Base-by-base conservation (phyloP, 169 alveolate species). In the Pseudocohnilembus persalinus region DNA sequence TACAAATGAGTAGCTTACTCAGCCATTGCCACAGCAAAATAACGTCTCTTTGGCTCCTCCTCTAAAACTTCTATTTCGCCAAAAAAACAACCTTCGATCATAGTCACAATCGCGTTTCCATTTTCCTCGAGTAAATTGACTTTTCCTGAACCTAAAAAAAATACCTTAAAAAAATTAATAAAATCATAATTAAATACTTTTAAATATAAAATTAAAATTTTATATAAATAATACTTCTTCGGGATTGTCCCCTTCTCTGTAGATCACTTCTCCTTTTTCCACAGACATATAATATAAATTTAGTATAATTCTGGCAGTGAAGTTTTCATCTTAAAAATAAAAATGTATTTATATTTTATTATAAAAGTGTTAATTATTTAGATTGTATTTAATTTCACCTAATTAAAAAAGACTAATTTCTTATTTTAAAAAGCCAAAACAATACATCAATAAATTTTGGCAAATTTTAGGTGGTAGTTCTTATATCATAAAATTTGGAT, bases 391-490 rank as follows among this genome's bases (percentile, higher is more conserved):
- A n/a, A n/a, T n/a, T n/a, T n/a, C n/a, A n/a, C n/a, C 94, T 88
- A 89, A 89, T 63, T 88, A 73, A 68, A 94, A 89, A 65, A 94
- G 90, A 20, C 83, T 78, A 24, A 94, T 87, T 63, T 83, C 81
- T 26, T 85, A 87, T 11, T 91, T 88, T 27, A 88, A 65, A 16
- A 89, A 92, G 68, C 84, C 89, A 77, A 92, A 93, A 74, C 92
- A 85, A 68, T 87, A 81, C 82, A 85, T 63, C 16, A 92, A 79
- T 29, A 94, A 87, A 81, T 94, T 94, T 33, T 79, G 76, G n/a
- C 94, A 81, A 26, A 94, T 32, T 30, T 89, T 73, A 24, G 90
- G 74, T 30, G 97, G 97, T 25, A 94, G 77, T 81, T 94, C 95
- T 63, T 78, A 68, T 0, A 94, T 63, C 1, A 94, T 49, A 31